A percentile compares a stretch with the other conserved stretches of the same genome.
Conservation (phyloP, 1,139 yeast genomes). For the Zygosaccharomyces pseudobailii region DNA sequence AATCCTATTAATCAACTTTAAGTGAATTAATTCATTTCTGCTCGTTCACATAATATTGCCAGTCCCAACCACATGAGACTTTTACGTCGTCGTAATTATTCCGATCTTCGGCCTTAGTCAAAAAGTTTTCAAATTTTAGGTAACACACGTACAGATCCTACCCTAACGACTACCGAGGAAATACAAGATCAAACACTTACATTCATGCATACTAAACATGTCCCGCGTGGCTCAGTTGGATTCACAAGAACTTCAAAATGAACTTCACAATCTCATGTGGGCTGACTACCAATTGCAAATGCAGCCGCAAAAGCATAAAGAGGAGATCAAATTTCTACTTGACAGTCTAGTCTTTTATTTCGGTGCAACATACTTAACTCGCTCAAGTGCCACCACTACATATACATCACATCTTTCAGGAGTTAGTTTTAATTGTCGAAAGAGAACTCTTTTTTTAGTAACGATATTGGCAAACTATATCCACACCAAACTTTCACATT, state of each 20-base stretch:
- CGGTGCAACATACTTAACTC: constrained; percentile 11
- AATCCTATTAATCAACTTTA: neutral
- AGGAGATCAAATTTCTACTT: constrained; percentile 20
- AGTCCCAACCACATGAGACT: neutral
- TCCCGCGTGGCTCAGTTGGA: constrained; percentile 24
- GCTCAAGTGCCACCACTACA: constrained; percentile 12
- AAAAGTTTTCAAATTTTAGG: neutral
- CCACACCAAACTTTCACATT: constrained; percentile 10
- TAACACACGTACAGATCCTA: neutral
- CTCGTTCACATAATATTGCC: neutral
- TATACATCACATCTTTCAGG: constrained; percentile 29
- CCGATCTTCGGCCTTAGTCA: neutral
- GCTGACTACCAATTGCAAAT: constrained; percentile 12
- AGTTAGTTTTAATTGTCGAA: constrained; percentile 14
- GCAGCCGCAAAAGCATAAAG: constrained; percentile 7
- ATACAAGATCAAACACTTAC: too few species aligned
- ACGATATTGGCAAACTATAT: constrained; percentile 16
- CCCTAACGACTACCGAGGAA: too few species aligned
- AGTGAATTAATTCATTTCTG: neutral
- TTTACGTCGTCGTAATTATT: neutral
- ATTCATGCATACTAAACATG: neutral
- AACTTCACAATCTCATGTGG: constrained; percentile 18
- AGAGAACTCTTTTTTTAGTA: constrained; percentile 15
- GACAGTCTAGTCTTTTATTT: constrained; percentile 20
- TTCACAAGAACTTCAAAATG: constrained; percentile 20